Base-by-base conservation (phyloP, 805 yeast genomes). In the Wickerhamomyces tratensis region DNA sequence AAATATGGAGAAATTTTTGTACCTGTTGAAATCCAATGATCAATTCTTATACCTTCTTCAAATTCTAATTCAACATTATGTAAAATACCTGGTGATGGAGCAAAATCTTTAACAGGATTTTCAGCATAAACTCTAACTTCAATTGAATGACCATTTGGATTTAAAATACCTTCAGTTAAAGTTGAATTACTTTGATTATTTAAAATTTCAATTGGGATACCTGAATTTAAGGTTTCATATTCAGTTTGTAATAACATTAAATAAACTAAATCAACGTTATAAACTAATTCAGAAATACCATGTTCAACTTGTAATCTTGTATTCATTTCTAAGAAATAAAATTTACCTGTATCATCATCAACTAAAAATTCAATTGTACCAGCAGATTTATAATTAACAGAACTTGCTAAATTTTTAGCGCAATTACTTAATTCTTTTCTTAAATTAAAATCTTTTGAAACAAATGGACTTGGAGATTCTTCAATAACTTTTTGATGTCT, bases 401-500 rank as follows among this genome's bases (percentile, higher is more conserved):
- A 35, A 9, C 50, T 35, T 13, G 58, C 62, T 12, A 57, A 43
- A 20, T 41, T 41, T 9, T 35, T 40, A 11, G 61, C 58, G 43
- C 52, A 51, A 14, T 39, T 12, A 13, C 48, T 41, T 20, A 57
- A 39, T n/a, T 41, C 39, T 33, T 42, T 46, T 46, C 61, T 49
- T 11, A 57, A 36, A 5, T 36, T 41, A 13, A 37, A 35, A 13
- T 38, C 36, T 8, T 27, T 27, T 27, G 30, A 27, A 20, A 52
- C 48, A 41, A 55, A 55, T 11, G 60, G 58, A 47, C 57, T 51
- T 15, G 62, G 62, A 4, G 58, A 40, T 41, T 57, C 61, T 43
- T 57, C 62, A 35, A 57, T 50, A 20, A 57, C 59, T 37, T 57
- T 57, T 41, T 57, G 62, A 43, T 57, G 62, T 42, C 62, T 53